Evolutionary conservation across 2,329 filamentous ascomycete genomes (phyloP).

Genomic region (Didymellaceae sp.): DNA sequence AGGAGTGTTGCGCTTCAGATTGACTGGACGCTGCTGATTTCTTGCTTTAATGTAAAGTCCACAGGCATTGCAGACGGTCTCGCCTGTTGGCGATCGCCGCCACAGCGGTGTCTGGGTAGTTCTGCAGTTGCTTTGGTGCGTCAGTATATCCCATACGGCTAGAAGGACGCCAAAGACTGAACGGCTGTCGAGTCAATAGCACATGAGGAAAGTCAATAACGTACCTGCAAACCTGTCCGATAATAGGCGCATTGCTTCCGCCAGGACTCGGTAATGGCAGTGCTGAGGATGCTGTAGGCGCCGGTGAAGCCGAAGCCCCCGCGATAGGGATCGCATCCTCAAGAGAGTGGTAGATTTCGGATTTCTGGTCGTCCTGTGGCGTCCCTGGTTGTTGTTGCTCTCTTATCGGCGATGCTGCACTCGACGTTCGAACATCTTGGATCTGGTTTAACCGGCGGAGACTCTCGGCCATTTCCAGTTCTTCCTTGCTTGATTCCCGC

Average conservation of each 20-base stretch:
- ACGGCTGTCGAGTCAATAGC: not conserved
- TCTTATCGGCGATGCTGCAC: slow-evolving; percentile 23
- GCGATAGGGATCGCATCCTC: slow-evolving; percentile 46
- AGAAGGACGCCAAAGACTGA: not conserved
- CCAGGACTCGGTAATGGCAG: slow-evolving; percentile 23
- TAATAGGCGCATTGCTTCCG: slow-evolving; percentile 50
- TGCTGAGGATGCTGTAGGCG: slow-evolving; percentile 29
- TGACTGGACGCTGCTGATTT: slow-evolving; percentile 88
- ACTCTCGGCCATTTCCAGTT: slow-evolving; percentile 58
- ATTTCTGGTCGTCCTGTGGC: slow-evolving; percentile 28
- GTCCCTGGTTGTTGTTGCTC: slow-evolving; percentile 27
- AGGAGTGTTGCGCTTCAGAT: slow-evolving; percentile 76
- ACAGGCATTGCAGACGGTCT: slow-evolving; percentile 97
- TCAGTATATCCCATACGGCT: slow-evolving; percentile 22
- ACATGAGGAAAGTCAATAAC: slow-evolving; percentile 29
- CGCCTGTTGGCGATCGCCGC: slow-evolving; percentile 89
- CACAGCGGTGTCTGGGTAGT: slow-evolving; percentile 94
- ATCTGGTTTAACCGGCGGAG: slow-evolving; percentile 54
- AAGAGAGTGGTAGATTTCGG: slow-evolving; percentile 50
- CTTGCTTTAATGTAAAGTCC: slow-evolving; percentile 93
- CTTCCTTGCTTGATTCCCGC: slow-evolving; percentile 55
- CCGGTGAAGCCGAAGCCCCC: slow-evolving; percentile 30
- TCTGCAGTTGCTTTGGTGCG: slow-evolving; percentile 77
- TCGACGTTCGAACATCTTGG: slow-evolving; percentile 41
- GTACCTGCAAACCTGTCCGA: slow-evolving; percentile 76